Percentiles rank a stretch among this genome's conserved stretches.
phyloP scores from a whole-genome alignment of 2,329 filamentous ascomycete species.

The Ophiostoma pallidulum region DNA sequence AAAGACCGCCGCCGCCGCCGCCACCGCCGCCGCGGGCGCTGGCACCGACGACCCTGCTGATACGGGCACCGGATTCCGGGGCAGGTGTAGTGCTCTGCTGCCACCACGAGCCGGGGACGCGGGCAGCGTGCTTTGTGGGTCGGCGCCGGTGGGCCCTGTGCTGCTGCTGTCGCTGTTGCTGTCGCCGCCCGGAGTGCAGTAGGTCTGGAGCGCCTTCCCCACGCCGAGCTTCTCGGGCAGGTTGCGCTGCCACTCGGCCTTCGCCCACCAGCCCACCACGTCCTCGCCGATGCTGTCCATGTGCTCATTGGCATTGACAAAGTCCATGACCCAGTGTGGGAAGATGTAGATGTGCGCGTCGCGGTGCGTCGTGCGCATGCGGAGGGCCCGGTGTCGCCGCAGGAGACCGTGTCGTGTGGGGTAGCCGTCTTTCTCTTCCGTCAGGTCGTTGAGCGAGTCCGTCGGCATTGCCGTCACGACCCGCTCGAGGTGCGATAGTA shows the following conservation, averaged over 20 bases:
- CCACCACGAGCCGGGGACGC: too few relatives aligned
- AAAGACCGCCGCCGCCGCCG: conserved; percentile 1
- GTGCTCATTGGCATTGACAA: conserved; percentile 67
- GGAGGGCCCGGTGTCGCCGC: conserved; percentile 62
- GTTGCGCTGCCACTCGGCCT: conserved; percentile 80
- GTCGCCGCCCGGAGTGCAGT: conserved; percentile 21
- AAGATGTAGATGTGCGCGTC: conserved; percentile 95
- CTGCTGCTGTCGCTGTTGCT: conserved; percentile 16
- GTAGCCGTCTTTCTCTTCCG: conserved; percentile 63
- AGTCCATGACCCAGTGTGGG: conserved; percentile 81
- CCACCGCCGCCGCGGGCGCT: conserved; percentile 13
- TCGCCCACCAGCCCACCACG: conserved; percentile 90
- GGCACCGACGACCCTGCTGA: not conserved
- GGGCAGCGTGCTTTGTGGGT: not conserved
- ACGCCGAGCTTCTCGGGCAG: conserved; percentile 70
- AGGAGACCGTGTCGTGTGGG: conserved; percentile 69
- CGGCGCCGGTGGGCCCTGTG: conserved; percentile 20
- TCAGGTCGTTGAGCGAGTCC: conserved; percentile 76
- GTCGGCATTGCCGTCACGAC: conserved; percentile 81
- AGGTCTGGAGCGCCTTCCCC: conserved; percentile 46
- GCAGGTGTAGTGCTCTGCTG: too few relatives aligned
- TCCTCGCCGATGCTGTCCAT: conserved; percentile 88
- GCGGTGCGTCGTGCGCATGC: conserved; percentile 73
- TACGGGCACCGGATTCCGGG: too few relatives aligned
- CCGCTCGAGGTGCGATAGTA: conserved; percentile 62